phyloP scores from a whole-genome alignment of 2,329 filamentous ascomycete genomes.

The Endothia cerciana region DNA sequence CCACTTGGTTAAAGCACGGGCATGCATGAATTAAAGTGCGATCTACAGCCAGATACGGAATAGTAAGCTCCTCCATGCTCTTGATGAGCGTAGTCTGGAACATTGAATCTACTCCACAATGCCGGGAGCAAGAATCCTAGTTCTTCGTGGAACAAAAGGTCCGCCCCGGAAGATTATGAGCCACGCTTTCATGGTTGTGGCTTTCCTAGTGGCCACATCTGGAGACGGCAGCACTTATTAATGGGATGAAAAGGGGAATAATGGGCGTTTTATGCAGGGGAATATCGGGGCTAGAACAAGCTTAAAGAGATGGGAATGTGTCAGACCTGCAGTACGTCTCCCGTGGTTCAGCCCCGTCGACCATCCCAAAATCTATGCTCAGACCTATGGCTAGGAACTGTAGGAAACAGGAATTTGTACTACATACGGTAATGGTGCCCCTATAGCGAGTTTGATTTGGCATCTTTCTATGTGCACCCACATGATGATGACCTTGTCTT shows the following conservation, averaged over 20 bases:
- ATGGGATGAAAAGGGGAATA: not conserved
- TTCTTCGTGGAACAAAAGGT: not conserved
- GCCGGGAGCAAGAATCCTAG: not conserved
- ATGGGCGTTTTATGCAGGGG: not conserved
- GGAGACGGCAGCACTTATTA: not conserved
- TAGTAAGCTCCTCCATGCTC: not conserved
- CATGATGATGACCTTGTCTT: slow-evolving; percentile 8
- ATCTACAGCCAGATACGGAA: not conserved
- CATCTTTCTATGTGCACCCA: not conserved
- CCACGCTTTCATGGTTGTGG: slow-evolving; percentile 7
- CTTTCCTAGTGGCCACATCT: slow-evolving; percentile 7
- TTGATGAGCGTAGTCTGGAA: not conserved
- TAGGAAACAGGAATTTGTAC: not conserved
- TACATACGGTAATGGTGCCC: not conserved
- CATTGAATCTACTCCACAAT: not conserved
- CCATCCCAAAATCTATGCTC: slow-evolving; percentile 1
- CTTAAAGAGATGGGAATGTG: slow-evolving; percentile 9
- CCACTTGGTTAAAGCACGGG: not conserved
- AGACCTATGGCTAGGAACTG: not conserved
- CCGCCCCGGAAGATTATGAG: slow-evolving; percentile 1
- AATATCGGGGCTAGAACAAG: not conserved
- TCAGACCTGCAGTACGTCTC: not conserved
- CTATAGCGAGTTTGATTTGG: not conserved
- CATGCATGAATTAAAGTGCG: slow-evolving; percentile 1
- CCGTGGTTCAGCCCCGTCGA: not conserved